Conservation (phyloP, 2,329 filamentous ascomycete genomes). For the Harringtonia lauricola region DNA sequence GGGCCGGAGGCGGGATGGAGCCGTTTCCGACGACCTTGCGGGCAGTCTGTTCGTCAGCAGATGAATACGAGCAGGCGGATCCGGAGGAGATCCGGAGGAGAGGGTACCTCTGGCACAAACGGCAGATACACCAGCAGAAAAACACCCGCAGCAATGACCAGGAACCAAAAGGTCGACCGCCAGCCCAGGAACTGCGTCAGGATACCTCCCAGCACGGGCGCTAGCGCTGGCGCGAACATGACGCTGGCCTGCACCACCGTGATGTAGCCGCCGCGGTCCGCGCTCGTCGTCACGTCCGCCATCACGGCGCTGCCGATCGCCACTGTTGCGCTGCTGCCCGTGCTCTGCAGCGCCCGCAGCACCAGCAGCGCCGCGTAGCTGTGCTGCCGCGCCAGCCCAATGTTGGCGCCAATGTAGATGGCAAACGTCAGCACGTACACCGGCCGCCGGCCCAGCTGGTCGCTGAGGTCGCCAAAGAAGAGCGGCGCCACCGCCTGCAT, state of each 20-base stretch:
- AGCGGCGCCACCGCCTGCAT: constrained; percentile 41
- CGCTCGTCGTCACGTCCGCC: constrained; percentile 32
- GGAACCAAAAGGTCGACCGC: constrained; percentile 44
- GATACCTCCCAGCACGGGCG: constrained; percentile 41
- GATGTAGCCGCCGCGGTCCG: constrained; percentile 45
- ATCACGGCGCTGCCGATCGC: constrained; percentile 42
- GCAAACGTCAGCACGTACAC: constrained; percentile 34
- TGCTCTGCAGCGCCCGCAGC: constrained; percentile 37
- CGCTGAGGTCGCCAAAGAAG: constrained; percentile 38
- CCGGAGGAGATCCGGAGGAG: no score
- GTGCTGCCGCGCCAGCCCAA: constrained; percentile 31
- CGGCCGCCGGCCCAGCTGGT: constrained; percentile 34
- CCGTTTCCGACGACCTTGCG: constrained; percentile 35
- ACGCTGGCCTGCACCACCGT: constrained; percentile 31
- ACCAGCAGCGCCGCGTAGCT: constrained; percentile 32
- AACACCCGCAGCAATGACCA: constrained; percentile 30
- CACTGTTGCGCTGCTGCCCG: constrained; percentile 41
- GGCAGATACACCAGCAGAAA: constrained; percentile 21
- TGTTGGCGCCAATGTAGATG: constrained; percentile 33
- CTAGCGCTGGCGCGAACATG: constrained; percentile 28
- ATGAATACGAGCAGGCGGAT: no score
- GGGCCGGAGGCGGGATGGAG: constrained; percentile 23
- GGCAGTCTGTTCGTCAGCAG: constrained; percentile 16
- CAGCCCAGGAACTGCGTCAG: constrained; percentile 40
- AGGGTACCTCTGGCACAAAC: constrained; percentile 12